Base-by-base conservation (phyloP, 768 basidiomycete genomes). In the Hydnomerulius pinastri region DNA sequence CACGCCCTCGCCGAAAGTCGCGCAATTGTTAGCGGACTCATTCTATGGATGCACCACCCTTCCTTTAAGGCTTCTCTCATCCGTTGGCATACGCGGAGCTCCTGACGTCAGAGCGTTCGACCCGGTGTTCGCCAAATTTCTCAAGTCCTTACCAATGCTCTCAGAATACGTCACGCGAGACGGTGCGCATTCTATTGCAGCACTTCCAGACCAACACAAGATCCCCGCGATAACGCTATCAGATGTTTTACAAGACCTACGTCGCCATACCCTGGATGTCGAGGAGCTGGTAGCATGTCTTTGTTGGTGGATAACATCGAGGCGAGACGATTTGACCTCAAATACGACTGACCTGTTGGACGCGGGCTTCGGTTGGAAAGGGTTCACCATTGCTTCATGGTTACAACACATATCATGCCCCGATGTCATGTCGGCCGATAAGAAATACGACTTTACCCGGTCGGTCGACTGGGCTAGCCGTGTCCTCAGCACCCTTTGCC, bases 1-100 rank as follows among this genome's bases (percentile, higher is more conserved):
- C n/a, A 95, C 95, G 0, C 94, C 94, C 0, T 91, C 88, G 0
- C 62, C 81, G 1, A 80, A 88, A 35, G 89, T 98, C n/a, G 84
- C 90, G 0, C 69, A 67, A 12, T 65, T 81, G 20, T 77, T 95
- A 46, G 84, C 90, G 61, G 68, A 75, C 1, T 83, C 87, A 2
- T 97, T 97, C 71, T 97, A 93, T 66, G 67, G 73, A 0, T 90
- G 86, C 53, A 73, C 77, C 8, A 50, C 67, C 1, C 70, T 68
- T n/a, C 68, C 75, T 1, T 79, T 96, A 61, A 80, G 84, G 0
- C 73, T 98, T 28, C 77, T 96, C 18, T 90, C 92, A 0, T 85
- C 81, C 0, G 73, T 75, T 23, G 95, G 96, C 8, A 77, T 96
- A 0, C 76, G 79, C 6, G 75, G 77, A 36, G 82, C 84, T 6